A percentile compares a stretch with the other conserved stretches of the same genome.
Evolutionary conservation across 1,284 basidiomycete species (phyloP).

Genomic region (Cutaneotrichosporon cyanovorans): DNA sequence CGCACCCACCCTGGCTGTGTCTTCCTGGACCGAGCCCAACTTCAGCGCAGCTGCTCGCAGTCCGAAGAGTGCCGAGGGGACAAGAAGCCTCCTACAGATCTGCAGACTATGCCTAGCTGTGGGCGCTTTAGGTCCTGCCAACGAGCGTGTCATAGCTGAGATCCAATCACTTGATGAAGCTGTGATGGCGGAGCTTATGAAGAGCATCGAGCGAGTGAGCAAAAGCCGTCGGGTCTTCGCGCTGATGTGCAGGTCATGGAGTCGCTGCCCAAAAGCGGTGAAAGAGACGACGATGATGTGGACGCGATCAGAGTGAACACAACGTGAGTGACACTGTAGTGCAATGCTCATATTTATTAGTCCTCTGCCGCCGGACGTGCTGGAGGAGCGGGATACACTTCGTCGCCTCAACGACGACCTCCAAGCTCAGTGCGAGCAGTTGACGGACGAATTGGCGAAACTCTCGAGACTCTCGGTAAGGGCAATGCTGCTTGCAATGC

Average conservation of each 20-base stretch:
- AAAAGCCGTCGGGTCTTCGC: neutral
- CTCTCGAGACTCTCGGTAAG: slow-evolving; percentile 12
- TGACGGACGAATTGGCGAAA: slow-evolving; percentile 39
- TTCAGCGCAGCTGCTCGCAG: slow-evolving; percentile 36
- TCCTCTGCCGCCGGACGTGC: slow-evolving; percentile 15
- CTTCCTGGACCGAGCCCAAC: slow-evolving; percentile 34
- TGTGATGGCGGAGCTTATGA: slow-evolving; percentile 42
- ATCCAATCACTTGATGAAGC: slow-evolving; percentile 39
- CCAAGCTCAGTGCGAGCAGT: slow-evolving; percentile 24
- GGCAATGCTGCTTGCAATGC: neutral
- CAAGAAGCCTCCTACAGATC: slow-evolving; percentile 29
- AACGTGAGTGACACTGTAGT: neutral
- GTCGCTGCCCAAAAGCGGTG: slow-evolving; percentile 24
- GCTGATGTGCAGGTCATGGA: slow-evolving; percentile 24
- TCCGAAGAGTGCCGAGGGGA: slow-evolving; percentile 26
- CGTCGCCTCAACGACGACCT: slow-evolving; percentile 37
- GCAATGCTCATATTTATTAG: slow-evolving; percentile 1
- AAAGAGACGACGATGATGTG: slow-evolving; percentile 1
- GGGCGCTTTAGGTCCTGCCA: slow-evolving; percentile 36
- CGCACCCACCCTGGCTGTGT: slow-evolving; percentile 27
- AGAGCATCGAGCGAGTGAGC: slow-evolving; percentile 40
- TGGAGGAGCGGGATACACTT: slow-evolving; percentile 36
- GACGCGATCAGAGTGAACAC: too few relatives aligned
- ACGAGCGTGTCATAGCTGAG: slow-evolving; percentile 40
- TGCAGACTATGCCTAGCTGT: slow-evolving; percentile 34